These are phyloP conservation scores for Luzula sylvatica DNA, from an alignment of 176 grass and related monocot genomes.

Conservation along the genomic window DNA sequence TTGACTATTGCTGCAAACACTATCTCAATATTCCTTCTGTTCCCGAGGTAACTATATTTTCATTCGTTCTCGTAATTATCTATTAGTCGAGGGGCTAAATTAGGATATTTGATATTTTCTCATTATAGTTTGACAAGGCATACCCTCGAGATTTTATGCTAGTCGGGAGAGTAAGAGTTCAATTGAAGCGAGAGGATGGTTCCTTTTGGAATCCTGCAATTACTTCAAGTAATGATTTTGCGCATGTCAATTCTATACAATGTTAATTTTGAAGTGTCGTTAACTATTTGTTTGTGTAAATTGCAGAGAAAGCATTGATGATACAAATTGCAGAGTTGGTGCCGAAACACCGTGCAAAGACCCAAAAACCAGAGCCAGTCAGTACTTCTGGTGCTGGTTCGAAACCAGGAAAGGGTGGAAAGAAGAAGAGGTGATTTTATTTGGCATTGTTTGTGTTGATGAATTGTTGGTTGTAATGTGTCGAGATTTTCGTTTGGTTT, in stretches of 20 bases:
- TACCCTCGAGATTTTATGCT: constrained; percentile 94
- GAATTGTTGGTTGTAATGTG: no score
- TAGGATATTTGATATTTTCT: background rate
- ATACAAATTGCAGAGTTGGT: constrained; percentile 72
- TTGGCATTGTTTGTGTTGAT: no score
- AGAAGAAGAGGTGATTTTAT: constrained; percentile 51
- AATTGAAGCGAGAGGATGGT: constrained; percentile 73
- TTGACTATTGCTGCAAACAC: constrained; percentile 54
- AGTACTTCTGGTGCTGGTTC: constrained; percentile 25
- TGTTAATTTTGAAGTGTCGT: background rate
- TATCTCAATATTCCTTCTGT: constrained; percentile 75
- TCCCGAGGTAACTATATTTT: constrained; percentile 42
- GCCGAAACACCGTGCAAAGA: constrained; percentile 87
- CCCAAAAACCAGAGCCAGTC: constrained; percentile 62
- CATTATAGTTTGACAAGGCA: constrained; percentile 70
- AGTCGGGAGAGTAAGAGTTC: constrained; percentile 81
- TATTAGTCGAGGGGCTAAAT: no score
- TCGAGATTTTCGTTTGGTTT: no score
- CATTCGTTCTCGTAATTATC: no score
- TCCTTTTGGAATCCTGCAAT: constrained; percentile 61
- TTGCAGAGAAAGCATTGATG: constrained; percentile 81
- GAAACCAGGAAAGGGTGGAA: constrained; percentile 53
- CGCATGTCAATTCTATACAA: no score
- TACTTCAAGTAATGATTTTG: constrained; percentile 59
- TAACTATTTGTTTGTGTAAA: background rate